These are phyloP conservation scores for Millerago galiae DNA, from an alignment of 805 yeast genomes.

Conservation along the genomic window DNA sequence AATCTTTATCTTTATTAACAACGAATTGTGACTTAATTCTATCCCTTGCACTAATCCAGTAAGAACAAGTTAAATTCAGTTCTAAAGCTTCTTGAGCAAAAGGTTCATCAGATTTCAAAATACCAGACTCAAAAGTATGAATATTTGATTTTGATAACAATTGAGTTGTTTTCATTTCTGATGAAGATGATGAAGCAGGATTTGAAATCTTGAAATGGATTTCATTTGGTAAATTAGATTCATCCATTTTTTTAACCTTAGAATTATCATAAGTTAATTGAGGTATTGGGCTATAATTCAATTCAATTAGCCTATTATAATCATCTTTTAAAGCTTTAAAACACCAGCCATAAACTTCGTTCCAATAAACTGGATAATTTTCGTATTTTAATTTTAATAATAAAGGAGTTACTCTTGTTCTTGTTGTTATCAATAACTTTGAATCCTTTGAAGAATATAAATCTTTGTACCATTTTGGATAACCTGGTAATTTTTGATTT, in stretches of 20 bases:
- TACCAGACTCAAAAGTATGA: slow-evolving; percentile 64
- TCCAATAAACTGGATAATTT: slow-evolving; percentile 76
- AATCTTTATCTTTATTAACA: slow-evolving; percentile 34
- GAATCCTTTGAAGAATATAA: slow-evolving; percentile 33
- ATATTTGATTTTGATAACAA: slow-evolving; percentile 74
- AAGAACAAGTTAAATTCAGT: slow-evolving; percentile 75
- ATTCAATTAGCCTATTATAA: slow-evolving; percentile 25
- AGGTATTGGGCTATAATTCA: slow-evolving; percentile 27
- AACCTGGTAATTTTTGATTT: slow-evolving; percentile 79
- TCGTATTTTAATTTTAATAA: slow-evolving; percentile 81
- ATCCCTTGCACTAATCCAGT: slow-evolving; percentile 89
- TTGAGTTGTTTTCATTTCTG: slow-evolving; percentile 61
- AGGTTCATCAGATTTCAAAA: slow-evolving; percentile 62
- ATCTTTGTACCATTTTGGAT: slow-evolving; percentile 88
- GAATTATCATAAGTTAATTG: slow-evolving; percentile 9
- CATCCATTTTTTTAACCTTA: slow-evolving; percentile 4
- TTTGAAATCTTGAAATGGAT: slow-evolving; percentile 74
- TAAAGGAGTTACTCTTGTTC: slow-evolving; percentile 72
- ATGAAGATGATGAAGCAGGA: slow-evolving; percentile 83
- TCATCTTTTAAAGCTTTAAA: slow-evolving; percentile 46
- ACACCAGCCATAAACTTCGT: slow-evolving; percentile 81
- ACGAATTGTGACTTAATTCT: slow-evolving; percentile 83
- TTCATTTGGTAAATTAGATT: slow-evolving; percentile 9
- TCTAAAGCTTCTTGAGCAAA: slow-evolving; percentile 72
- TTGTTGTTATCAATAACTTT: slow-evolving; percentile 55